Conservation (phyloP, 768 basidiomycete genomes). For the Dioszegia hungarica region DNA sequence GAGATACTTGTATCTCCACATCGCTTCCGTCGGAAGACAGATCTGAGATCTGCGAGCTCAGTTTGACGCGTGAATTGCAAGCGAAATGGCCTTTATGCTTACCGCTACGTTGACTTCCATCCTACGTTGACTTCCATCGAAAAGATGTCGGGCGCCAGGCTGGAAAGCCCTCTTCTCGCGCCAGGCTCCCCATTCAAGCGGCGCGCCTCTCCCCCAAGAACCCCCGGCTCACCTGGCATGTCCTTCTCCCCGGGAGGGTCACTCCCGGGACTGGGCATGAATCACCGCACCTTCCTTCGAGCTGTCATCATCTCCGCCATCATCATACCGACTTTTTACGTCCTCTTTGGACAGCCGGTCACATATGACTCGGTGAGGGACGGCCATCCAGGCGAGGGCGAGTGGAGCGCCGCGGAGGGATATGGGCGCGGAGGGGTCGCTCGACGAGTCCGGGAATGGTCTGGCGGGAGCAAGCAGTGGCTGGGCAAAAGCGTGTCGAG, state of each 20-base stretch:
- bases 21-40: no score
- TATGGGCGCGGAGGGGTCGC: no score
- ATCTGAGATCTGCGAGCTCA: no score
- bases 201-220: neutral
- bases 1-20: no score
- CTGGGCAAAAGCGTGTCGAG: neutral
- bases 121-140: no score
- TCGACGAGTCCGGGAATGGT: no score
- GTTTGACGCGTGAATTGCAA: no score
- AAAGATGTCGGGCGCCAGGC: neutral
- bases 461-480: constrained; percentile 4
- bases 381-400: no score
- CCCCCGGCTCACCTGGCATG: neutral
- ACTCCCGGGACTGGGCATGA: neutral
- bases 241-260: neutral
- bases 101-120: no score
- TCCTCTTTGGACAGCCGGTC: neutral
- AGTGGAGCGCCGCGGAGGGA: no score
- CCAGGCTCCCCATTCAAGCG: neutral
- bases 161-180: neutral
- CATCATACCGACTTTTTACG: neutral
- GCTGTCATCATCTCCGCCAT: neutral
- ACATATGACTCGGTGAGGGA: neutral
- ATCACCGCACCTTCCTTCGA: neutral
- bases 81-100: no score